Conservation (phyloP, 2,329 filamentous ascomycete species). For the Colletotrichum spaethianum region DNA sequence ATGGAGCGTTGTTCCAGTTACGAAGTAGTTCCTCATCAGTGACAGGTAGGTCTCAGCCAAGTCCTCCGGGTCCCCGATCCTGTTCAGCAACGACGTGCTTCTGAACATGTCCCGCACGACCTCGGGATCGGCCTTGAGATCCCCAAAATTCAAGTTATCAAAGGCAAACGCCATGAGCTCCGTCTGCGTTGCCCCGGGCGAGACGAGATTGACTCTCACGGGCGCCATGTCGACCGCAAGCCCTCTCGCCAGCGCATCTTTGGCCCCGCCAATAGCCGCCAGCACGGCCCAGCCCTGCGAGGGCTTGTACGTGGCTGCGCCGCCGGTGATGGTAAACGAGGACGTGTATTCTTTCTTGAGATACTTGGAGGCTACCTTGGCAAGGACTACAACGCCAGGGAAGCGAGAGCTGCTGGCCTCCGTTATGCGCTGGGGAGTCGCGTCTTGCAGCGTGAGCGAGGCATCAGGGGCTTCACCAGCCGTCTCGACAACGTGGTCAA, state of each 20-base stretch:
- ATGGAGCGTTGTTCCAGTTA: constrained; percentile 50
- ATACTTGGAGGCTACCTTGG: constrained; percentile 62
- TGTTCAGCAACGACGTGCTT: not conserved
- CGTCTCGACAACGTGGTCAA: constrained; percentile 67
- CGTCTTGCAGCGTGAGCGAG: constrained; percentile 51
- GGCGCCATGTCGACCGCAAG: constrained; percentile 76
- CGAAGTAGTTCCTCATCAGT: constrained; percentile 57
- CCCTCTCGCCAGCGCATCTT: constrained; percentile 66
- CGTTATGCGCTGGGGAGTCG: constrained; percentile 55
- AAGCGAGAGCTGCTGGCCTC: constrained; percentile 60
- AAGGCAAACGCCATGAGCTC: constrained; percentile 49
- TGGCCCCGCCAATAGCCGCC: constrained; percentile 62
- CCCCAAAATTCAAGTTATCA: not conserved
- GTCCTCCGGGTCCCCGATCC: constrained; percentile 50
- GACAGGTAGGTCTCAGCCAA: constrained; percentile 60
- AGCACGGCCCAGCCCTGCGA: constrained; percentile 65
- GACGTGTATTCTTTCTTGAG: constrained; percentile 57
- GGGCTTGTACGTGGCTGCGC: constrained; percentile 65
- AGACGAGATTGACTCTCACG: constrained; percentile 73
- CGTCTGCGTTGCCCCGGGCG: constrained; percentile 68
- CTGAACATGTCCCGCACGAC: not conserved
- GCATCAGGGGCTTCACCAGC: constrained; percentile 61
- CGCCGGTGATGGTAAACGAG: constrained; percentile 71
- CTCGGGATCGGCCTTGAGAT: constrained; percentile 22
- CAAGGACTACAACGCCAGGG: constrained; percentile 65